phyloP scores from a whole-genome alignment of 2,329 filamentous ascomycete species.

The Setomelanomma holmii region DNA sequence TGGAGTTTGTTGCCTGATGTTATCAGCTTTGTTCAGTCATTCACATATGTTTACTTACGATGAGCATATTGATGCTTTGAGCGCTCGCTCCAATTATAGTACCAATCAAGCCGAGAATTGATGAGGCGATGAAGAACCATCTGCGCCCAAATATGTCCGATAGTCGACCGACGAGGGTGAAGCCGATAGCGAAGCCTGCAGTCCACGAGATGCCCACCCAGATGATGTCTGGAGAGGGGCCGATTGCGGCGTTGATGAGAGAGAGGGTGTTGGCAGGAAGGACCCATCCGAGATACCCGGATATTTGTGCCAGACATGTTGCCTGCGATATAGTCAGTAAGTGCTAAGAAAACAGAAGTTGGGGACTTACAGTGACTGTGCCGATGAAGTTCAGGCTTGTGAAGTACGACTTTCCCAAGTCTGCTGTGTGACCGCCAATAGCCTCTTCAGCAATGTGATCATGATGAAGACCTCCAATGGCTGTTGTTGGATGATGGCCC shows the following conservation, averaged over 20 bases:
- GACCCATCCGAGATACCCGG: conserved; percentile 41
- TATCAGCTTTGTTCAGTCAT: conserved; percentile 2
- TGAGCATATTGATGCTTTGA: conserved; percentile 41
- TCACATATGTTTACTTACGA: conserved; percentile 18
- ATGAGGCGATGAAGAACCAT: conserved; percentile 46
- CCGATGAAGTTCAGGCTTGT: conserved; percentile 35
- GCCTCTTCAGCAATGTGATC: conserved; percentile 39
- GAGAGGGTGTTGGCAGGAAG: conserved; percentile 37
- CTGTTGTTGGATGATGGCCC: conserved; percentile 12
- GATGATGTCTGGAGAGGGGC: conserved; percentile 47
- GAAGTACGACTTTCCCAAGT: conserved; percentile 36
- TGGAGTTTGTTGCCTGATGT: conserved; percentile 32
- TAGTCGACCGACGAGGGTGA: conserved; percentile 47
- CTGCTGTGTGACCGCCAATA: conserved; percentile 32
- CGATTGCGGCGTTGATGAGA: conserved; percentile 48
- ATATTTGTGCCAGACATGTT: conserved; percentile 41
- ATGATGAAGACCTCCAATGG: conserved; percentile 32
- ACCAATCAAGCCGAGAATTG: conserved; percentile 42
- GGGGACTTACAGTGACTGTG: conserved; percentile 34
- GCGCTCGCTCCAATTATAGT: conserved; percentile 48
- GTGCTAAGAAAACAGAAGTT: not conserved
- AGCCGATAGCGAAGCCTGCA: conserved; percentile 45
- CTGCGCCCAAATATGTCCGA: conserved; percentile 50
- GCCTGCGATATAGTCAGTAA: conserved; percentile 20
- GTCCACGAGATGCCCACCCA: conserved; percentile 48